Evolutionary conservation across 176 grass and related monocot genomes (phyloP).

Genomic region (Urochloa ruziziensis): DNA sequence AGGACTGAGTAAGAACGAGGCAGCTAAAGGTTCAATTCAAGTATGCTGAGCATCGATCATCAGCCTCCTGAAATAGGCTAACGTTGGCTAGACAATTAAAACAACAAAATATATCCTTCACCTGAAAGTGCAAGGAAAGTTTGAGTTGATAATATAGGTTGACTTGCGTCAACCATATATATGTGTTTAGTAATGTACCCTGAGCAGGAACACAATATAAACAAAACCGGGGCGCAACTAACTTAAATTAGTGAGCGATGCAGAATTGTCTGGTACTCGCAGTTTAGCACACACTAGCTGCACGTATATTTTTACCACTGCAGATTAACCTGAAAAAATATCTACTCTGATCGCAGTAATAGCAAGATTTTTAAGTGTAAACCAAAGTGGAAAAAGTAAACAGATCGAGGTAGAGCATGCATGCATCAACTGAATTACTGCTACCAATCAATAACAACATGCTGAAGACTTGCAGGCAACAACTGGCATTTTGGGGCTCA

Average conservation of each 20-base stretch:
- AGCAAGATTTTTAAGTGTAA: neutral
- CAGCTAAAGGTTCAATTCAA: too few species aligned
- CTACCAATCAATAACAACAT: conserved; percentile 2
- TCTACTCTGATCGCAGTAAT: neutral
- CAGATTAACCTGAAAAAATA: neutral
- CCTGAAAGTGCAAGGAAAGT: conserved; percentile 11
- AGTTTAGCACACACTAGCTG: neutral
- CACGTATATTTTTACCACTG: neutral
- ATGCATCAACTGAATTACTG: neutral
- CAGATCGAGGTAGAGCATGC: neutral
- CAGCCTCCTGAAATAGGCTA: too few species aligned
- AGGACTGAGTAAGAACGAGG: too few species aligned
- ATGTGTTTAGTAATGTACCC: conserved; percentile 14
- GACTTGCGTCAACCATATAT: conserved; percentile 9
- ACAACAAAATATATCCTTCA: neutral
- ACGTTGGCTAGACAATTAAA: neutral
- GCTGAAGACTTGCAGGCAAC: conserved; percentile 28
- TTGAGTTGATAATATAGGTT: conserved; percentile 4
- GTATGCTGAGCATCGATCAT: too few species aligned
- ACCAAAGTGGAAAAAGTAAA: neutral
- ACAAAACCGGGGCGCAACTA: neutral
- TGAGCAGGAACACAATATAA: neutral
- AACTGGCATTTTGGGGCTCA: conserved; percentile 48
- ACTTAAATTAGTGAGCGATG: neutral
- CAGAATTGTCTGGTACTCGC: neutral